Evolutionary conservation across 2,329 filamentous ascomycete genomes (phyloP).

Genomic region (Penicillium sclerotigenum): DNA sequence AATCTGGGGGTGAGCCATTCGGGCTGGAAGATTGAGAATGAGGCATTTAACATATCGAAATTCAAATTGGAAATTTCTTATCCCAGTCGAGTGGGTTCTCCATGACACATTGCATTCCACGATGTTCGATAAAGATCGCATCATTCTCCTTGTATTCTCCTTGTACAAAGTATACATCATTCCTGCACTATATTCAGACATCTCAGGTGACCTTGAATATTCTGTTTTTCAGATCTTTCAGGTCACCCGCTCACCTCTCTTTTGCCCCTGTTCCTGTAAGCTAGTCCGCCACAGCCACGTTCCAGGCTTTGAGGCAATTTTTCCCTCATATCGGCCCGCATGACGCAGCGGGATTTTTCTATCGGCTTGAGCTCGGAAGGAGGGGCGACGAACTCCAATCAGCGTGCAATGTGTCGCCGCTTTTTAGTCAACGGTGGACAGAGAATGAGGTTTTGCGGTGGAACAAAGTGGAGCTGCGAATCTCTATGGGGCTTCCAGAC

Average conservation of each 20-base stretch:
- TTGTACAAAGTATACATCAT: background rate
- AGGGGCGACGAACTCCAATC: slow-evolving; percentile 23
- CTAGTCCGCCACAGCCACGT: slow-evolving; percentile 6
- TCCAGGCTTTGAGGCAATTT: slow-evolving; percentile 25
- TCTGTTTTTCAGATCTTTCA: background rate
- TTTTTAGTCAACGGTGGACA: slow-evolving; percentile 22
- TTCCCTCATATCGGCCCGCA: slow-evolving; percentile 21
- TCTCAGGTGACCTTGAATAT: slow-evolving; percentile 2
- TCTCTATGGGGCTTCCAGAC: slow-evolving; percentile 20
- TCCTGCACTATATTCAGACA: background rate
- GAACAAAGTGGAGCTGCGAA: slow-evolving; percentile 12
- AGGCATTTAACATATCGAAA: slow-evolving; percentile 14
- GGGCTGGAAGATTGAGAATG: slow-evolving; percentile 8
- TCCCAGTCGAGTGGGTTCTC: background rate
- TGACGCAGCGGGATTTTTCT: slow-evolving; percentile 27
- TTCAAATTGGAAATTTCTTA: background rate
- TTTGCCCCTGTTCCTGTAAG: slow-evolving; percentile 6
- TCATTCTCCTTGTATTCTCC: too few relatives aligned
- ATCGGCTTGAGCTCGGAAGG: slow-evolving; percentile 20
- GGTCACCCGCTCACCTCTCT: slow-evolving; percentile 1
- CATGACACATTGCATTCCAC: slow-evolving; percentile 27
- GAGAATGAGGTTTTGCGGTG: slow-evolving; percentile 14
- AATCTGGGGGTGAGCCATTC: background rate
- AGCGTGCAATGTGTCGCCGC: slow-evolving; percentile 15
- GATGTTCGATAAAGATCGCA: slow-evolving; percentile 17